Percentiles rank a stretch among this genome's conserved stretches.
Conservation (phyloP, 2,329 filamentous ascomycete species). For the Triangularia verruculosa region DNA sequence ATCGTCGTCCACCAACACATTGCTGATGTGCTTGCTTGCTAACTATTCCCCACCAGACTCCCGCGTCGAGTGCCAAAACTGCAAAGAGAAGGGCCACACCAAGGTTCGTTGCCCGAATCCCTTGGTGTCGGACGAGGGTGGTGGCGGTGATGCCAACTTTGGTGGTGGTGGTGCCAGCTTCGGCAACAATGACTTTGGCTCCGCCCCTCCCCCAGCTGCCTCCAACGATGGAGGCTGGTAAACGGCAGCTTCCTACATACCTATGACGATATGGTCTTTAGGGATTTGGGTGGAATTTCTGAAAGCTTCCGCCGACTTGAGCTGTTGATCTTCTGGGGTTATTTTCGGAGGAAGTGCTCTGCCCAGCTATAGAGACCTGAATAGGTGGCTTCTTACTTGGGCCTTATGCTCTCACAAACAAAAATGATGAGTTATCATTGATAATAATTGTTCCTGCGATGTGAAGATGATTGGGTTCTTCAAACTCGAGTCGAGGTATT, state of each 20-base stretch:
- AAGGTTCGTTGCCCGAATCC: slow-evolving; percentile 39
- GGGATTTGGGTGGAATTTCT: slow-evolving; percentile 3
- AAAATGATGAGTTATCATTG: not conserved
- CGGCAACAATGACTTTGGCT: slow-evolving; percentile 8
- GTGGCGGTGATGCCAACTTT: slow-evolving; percentile 10
- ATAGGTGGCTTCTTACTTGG: slow-evolving; percentile 1
- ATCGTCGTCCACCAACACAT: not conserved
- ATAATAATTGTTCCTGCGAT: not conserved
- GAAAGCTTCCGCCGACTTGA: slow-evolving; percentile 5
- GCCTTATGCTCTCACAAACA: not conserved
- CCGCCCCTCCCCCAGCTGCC: not conserved
- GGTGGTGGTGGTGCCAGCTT: slow-evolving; percentile 16
- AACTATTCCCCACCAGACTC: slow-evolving; percentile 37
- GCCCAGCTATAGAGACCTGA: not conserved
- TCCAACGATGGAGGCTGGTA: slow-evolving; percentile 15
- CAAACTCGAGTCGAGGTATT: not conserved
- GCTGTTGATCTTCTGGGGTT: slow-evolving; percentile 8
- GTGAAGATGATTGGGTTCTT: not conserved
- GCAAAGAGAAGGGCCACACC: slow-evolving; percentile 47
- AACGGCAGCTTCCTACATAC: not conserved
- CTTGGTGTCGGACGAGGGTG: slow-evolving; percentile 28
- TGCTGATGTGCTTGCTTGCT: slow-evolving; percentile 6
- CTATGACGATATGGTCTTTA: not conserved
- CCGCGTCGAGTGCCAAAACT: slow-evolving; percentile 59
- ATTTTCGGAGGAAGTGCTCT: slow-evolving; percentile 10